A percentile compares a stretch with the other conserved stretches of the same genome.
Evolutionary conservation across 2,329 filamentous ascomycete species (phyloP).

Genomic region (Ilyonectria mors-panacis): DNA sequence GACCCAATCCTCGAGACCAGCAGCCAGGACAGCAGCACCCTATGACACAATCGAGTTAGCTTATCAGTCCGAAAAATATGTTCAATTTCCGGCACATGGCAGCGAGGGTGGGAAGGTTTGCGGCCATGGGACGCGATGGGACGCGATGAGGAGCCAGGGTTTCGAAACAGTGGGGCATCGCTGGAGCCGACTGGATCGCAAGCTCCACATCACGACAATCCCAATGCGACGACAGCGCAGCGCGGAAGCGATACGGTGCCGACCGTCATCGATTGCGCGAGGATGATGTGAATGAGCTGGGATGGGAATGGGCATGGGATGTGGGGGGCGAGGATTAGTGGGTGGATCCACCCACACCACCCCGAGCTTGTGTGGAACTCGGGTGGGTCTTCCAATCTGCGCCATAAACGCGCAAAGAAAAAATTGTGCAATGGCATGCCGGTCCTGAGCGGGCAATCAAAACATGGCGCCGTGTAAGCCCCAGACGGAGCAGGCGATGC

Average conservation of each 20-base stretch:
- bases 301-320: slow-evolving; percentile 33
- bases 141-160: slow-evolving; percentile 29
- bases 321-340: slow-evolving; percentile 24
- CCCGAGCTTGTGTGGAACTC: slow-evolving; percentile 52
- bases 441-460: slow-evolving; percentile 28
- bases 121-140: background rate
- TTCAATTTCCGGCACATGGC: slow-evolving; percentile 30
- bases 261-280: slow-evolving; percentile 29
- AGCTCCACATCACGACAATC: slow-evolving; percentile 41
- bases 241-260: slow-evolving; percentile 30
- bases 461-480: slow-evolving; percentile 29
- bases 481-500: slow-evolving; percentile 8
- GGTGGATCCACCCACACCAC: slow-evolving; percentile 46
- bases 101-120: slow-evolving; percentile 11
- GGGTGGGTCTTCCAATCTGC: slow-evolving; percentile 50
- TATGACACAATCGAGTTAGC: slow-evolving; percentile 53
- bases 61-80: slow-evolving; percentile 7
- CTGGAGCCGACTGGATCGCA: slow-evolving; percentile 44
- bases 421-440: slow-evolving; percentile 41
- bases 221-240: slow-evolving; percentile 19
- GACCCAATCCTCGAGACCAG: slow-evolving; percentile 89
- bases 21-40: slow-evolving; percentile 84
- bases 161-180: slow-evolving; percentile 38
- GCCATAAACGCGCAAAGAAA: slow-evolving; percentile 42
- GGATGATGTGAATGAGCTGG: slow-evolving; percentile 24